A percentile compares a stretch with the other conserved stretches of the same genome.
phyloP scores from a whole-genome alignment of 768 basidiomycete species.

The Trametes cingulata region DNA sequence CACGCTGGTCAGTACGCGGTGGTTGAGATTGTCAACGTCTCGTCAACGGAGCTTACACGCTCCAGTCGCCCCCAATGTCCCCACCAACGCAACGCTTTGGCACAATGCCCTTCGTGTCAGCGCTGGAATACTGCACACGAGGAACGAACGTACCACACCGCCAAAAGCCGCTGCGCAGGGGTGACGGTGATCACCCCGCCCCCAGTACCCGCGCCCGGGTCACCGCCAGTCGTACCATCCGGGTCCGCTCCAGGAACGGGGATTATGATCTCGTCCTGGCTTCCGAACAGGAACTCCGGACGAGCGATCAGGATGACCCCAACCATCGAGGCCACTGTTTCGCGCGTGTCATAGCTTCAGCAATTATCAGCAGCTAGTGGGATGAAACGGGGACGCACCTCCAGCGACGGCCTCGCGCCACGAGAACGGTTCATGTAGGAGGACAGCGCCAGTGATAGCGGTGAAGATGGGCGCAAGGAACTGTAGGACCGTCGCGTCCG shows the following conservation, averaged over 20 bases:
- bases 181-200: no score
- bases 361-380: no score
- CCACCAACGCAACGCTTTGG: conserved; percentile 58
- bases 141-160: conserved; percentile 52
- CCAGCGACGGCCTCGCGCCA: conserved; percentile 43
- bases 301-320: conserved; percentile 84
- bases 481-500: conserved; percentile 75
- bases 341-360: not conserved
- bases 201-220: no score
- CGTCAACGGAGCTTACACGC: conserved; percentile 71
- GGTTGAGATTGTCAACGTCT: no score
- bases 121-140: not conserved
- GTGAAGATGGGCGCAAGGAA: conserved; percentile 73
- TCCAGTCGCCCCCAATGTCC: conserved; percentile 64
- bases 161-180: conserved; percentile 49
- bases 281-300: conserved; percentile 72
- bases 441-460: conserved; percentile 58
- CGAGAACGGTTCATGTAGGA: conserved; percentile 62
- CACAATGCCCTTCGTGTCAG: not conserved
- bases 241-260: conserved; percentile 5
- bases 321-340: conserved; percentile 65
- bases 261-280: conserved; percentile 8
- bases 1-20: no score
- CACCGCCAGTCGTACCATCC: no score
- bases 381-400: no score